Evolutionary conservation across 164 flowering plant species (phyloP).

Genomic region (Cinnamomum micranthum): DNA sequence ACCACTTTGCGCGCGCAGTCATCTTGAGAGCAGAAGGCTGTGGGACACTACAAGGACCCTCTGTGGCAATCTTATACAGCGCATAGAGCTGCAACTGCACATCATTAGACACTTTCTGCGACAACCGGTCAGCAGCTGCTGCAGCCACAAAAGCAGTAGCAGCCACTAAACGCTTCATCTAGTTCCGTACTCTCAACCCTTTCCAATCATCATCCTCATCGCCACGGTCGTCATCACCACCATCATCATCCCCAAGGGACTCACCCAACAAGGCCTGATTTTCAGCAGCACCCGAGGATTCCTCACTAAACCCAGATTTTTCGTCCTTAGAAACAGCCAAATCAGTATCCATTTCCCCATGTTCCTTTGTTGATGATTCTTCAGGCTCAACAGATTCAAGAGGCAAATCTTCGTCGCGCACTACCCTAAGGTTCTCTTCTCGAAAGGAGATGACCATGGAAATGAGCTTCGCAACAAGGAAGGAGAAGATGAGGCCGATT

Average conservation of each 20-base stretch:
- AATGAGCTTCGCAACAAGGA: conserved; percentile 80
- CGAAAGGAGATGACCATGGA: conserved; percentile 66
- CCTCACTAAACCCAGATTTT: not conserved
- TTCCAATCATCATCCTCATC: conserved; percentile 93
- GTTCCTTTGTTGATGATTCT: not conserved
- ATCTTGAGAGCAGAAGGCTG: conserved; percentile 90
- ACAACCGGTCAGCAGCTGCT: conserved; percentile 65
- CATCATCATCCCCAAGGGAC: conserved; percentile 12
- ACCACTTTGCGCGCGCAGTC: conserved; percentile 96
- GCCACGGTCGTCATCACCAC: not conserved
- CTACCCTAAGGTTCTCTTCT: conserved; percentile 49
- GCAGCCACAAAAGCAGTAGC: conserved; percentile 95
- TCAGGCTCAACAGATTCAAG: conserved; percentile 14
- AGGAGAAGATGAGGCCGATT: conserved; percentile 74
- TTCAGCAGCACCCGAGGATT: conserved; percentile 10
- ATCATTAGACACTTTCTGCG: conserved; percentile 67
- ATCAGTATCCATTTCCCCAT: not conserved
- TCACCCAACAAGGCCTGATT: conserved; percentile 33
- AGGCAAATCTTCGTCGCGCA: conserved; percentile 25
- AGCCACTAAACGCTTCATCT: conserved; percentile 88
- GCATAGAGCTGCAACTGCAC: conserved; percentile 86
- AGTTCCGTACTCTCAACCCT: conserved; percentile 90
- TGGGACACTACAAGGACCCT: conserved; percentile 82
- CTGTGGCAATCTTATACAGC: conserved; percentile 88
- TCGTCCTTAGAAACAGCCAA: not conserved